phyloP scores from a whole-genome alignment of 1,284 basidiomycete genomes.

The Anthracocystis setariae region DNA sequence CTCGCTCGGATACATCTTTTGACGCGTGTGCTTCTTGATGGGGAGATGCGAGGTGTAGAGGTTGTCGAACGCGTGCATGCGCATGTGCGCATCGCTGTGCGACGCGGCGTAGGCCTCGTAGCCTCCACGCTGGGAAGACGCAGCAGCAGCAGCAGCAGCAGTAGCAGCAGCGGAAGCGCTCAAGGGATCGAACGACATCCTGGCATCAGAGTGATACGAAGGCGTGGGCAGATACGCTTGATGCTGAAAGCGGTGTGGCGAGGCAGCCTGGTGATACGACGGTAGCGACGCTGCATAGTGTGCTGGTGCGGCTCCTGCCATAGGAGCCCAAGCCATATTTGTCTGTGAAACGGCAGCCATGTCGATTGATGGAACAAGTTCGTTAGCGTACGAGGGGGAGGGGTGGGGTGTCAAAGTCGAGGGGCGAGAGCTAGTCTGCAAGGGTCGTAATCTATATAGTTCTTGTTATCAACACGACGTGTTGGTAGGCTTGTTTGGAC shows the following conservation, averaged over 20 bases:
- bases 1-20: slow-evolving; percentile 20
- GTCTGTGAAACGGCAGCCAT: neutral
- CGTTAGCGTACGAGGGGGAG: no score
- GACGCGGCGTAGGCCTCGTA: slow-evolving; percentile 6
- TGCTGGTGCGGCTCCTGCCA: neutral
- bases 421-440: no score
- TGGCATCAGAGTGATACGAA: slow-evolving; percentile 1
- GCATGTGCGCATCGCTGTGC: slow-evolving; percentile 3
- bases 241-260: neutral
- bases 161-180: neutral
- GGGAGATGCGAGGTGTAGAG: slow-evolving; percentile 12
- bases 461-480: no score
- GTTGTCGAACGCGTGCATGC: neutral
- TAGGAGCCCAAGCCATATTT: neutral
- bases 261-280: neutral
- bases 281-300: neutral
- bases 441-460: no score
- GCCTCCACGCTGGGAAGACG: neutral
- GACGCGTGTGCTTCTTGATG: slow-evolving; percentile 12
- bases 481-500: no score
- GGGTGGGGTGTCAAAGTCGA: no score
- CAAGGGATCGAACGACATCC: slow-evolving; percentile 4
- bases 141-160: neutral
- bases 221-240: neutral
- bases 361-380: neutral